Base-by-base conservation (phyloP, 1,284 basidiomycete genomes). In the Boletellus sp. region DNA sequence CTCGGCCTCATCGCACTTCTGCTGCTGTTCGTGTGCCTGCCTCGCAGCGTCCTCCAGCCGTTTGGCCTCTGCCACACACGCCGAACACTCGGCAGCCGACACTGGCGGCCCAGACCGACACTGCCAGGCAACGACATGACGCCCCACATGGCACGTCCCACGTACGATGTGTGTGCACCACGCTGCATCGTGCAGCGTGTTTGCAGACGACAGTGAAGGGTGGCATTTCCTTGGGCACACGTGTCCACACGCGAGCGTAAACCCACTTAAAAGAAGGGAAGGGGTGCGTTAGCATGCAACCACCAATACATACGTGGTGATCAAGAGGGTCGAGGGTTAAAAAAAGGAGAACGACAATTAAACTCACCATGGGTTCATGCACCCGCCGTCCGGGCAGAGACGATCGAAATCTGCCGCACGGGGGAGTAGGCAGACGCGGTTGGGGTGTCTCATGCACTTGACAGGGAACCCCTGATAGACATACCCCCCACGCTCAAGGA, bases 401-500 rank as follows among this genome's bases (percentile, higher is more conserved):
- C 53, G 51, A 13, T 81, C 77, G 51, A 86, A 85, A 15, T 84
- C 76, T 0, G 53, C 62, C 0, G 77, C 68, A 1, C 40, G 30
- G 35, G 60, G 65, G 15, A 85, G 60, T 16, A 75, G 35, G 0
- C 66, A 64, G 0, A 49, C 71, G 12, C 70, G 67, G 2, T 30
- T 58, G 0, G 74, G 74, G 57, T 86, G 85, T 2, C 72, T 70
- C 47, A 81, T 73, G 58, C 84, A 86, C 53, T 64, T 66, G 22
- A 78, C 67, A 3, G 85, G 85, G 28, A 86, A 68, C 0, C 83
- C 85, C 28, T 77, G 69, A 51, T 82, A 82, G 11, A 84, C 56
- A 54, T 83, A 75, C 0, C 69, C 68, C 3, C 66, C 69, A 3
- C 65, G 43, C 39, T 65, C 62, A 4, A 86, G 62, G 32, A 80